Evolutionary conservation across 257 asterid species (phyloP).

Genomic region (Parsonsia alboflavescens): DNA sequence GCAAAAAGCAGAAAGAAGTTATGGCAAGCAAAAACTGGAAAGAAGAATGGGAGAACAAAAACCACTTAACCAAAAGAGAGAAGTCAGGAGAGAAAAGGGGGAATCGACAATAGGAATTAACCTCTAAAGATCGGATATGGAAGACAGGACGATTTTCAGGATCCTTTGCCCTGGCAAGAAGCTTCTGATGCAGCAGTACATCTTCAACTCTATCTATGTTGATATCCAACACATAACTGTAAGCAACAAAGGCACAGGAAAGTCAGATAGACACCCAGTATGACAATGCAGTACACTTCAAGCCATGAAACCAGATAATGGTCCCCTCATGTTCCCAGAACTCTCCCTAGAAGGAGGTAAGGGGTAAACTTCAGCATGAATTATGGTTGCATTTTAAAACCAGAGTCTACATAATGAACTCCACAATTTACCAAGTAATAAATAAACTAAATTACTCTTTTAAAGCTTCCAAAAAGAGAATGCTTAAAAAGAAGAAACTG

Average conservation of each 20-base stretch:
- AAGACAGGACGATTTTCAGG: conserved; percentile 72
- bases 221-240: conserved; percentile 75
- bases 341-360: neutral
- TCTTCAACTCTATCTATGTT: conserved; percentile 85
- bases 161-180: conserved; percentile 74
- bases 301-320: neutral
- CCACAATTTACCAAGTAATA: neutral
- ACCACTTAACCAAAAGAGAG: neutral
- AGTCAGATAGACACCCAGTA: neutral
- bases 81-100: neutral
- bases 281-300: neutral
- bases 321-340: neutral
- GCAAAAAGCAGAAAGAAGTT: neutral
- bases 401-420: neutral
- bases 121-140: conserved; percentile 76
- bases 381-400: neutral
- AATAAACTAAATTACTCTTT: neutral
- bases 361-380: neutral
- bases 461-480: neutral
- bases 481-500: neutral
- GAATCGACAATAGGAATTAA: conserved; percentile 17
- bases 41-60: neutral
- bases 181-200: conserved; percentile 74
- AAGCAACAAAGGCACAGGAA: conserved; percentile 20
- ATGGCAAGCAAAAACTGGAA: neutral